Conservation (phyloP, 106 monocot genomes). For the Dendrobium chrysotoxum region DNA sequence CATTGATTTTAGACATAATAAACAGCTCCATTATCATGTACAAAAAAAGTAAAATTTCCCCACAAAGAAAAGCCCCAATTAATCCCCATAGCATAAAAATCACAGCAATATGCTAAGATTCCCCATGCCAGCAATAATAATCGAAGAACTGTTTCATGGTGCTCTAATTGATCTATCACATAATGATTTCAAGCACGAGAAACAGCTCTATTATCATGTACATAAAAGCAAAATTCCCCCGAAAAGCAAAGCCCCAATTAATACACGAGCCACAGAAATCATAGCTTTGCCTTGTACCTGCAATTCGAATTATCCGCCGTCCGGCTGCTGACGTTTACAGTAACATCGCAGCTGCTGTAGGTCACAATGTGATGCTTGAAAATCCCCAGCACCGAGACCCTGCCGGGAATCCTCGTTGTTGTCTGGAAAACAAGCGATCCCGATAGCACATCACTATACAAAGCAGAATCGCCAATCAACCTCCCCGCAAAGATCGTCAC, state of each 20-base stretch:
- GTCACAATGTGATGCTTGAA: conserved; percentile 54
- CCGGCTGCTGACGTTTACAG: conserved; percentile 17
- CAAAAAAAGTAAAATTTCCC: no score
- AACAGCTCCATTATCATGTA: no score
- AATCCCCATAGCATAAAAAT: no score
- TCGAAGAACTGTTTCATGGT: no score
- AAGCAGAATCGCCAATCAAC: conserved; percentile 20
- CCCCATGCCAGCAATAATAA: no score
- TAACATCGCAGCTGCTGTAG: conserved; percentile 54
- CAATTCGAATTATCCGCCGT: conserved; percentile 39
- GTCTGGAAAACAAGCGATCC: conserved; percentile 45
- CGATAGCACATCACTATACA: conserved; percentile 37
- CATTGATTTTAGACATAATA: no score
- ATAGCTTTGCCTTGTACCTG: conserved; percentile 55
- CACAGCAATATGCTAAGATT: no score
- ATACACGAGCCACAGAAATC: not conserved
- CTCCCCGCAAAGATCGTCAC: conserved; percentile 45
- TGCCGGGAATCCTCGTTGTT: conserved; percentile 51
- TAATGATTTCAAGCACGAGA: not conserved
- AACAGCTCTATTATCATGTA: not conserved
- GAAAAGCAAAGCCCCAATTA: not conserved
- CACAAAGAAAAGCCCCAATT: no score
- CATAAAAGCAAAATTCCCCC: not conserved
- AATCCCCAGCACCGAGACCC: conserved; percentile 46
- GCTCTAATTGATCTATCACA: no score